Conservation (phyloP, 345 rosid genomes). For the Camelina neglecta region DNA sequence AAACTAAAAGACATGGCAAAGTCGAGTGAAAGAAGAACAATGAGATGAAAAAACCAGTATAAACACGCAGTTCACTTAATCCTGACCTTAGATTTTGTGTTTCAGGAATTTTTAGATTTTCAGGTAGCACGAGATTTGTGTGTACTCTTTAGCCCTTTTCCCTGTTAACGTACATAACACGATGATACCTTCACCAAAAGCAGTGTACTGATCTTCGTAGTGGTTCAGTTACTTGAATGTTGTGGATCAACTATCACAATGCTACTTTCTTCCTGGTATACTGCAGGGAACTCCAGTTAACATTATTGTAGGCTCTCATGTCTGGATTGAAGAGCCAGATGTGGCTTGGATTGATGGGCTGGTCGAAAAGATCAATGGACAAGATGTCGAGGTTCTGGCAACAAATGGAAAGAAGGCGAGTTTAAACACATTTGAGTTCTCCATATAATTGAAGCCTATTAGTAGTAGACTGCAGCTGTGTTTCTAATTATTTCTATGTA, state of each 20-base stretch:
- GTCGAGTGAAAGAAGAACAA: neutral
- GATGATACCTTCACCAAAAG: neutral
- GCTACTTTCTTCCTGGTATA: constrained; percentile 1
- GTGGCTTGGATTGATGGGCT: constrained; percentile 81
- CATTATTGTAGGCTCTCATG: constrained; percentile 86
- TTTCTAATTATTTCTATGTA: neutral
- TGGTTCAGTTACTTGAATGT: neutral
- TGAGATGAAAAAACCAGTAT: neutral
- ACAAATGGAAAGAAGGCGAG: constrained; percentile 68
- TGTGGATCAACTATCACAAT: neutral
- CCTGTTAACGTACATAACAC: neutral
- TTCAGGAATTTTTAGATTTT: neutral
- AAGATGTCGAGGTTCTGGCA: constrained; percentile 57
- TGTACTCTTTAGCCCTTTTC: neutral
- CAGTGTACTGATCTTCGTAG: neutral
- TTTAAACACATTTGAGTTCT: neutral
- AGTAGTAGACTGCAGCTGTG: neutral
- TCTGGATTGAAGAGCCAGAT: constrained; percentile 83
- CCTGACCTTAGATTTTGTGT: neutral
- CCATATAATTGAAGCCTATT: neutral
- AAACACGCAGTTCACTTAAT: neutral
- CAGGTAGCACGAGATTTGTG: neutral
- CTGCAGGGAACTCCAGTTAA: constrained; percentile 84
- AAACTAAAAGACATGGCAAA: neutral
- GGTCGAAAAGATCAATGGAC: constrained; percentile 69